phyloP scores from a whole-genome alignment of 2,329 filamentous ascomycete genomes.

The Thelonectria blattea region DNA sequence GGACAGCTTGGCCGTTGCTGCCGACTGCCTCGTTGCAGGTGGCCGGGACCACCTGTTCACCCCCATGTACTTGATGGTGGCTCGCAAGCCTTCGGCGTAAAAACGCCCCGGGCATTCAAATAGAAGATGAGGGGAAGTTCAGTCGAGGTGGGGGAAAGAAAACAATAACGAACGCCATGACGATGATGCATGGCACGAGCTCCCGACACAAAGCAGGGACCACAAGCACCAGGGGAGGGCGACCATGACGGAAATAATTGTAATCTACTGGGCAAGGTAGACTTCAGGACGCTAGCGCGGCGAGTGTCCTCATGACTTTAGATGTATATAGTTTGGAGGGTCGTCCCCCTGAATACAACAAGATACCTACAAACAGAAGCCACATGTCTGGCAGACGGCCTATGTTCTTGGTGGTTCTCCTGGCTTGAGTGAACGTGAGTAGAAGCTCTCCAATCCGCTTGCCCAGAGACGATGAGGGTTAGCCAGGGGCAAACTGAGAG shows the following conservation, averaged over 20 bases:
- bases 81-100: constrained; percentile 71
- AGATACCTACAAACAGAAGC: background rate
- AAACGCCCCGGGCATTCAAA: background rate
- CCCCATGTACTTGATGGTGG: constrained; percentile 98
- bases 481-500: background rate
- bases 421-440: background rate
- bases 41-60: constrained; percentile 92
- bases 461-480: background rate
- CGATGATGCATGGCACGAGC: constrained; percentile 15
- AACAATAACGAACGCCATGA: constrained; percentile 1
- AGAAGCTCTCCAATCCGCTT: background rate
- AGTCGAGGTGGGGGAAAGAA: background rate
- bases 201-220: constrained; percentile 25
- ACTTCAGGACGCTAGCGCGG: constrained; percentile 10
- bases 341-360: background rate
- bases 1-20: constrained; percentile 81
- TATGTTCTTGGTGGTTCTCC: background rate
- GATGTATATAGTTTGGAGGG: constrained; percentile 24
- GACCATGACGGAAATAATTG: constrained; percentile 38
- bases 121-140: background rate
- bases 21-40: constrained; percentile 85
- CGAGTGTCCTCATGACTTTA: constrained; percentile 20
- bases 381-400: too few species aligned
- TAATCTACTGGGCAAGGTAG: constrained; percentile 33
- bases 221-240: constrained; percentile 25